phyloP scores from a whole-genome alignment of 164 flowering plant species.

The Cinnamomum micranthum region DNA sequence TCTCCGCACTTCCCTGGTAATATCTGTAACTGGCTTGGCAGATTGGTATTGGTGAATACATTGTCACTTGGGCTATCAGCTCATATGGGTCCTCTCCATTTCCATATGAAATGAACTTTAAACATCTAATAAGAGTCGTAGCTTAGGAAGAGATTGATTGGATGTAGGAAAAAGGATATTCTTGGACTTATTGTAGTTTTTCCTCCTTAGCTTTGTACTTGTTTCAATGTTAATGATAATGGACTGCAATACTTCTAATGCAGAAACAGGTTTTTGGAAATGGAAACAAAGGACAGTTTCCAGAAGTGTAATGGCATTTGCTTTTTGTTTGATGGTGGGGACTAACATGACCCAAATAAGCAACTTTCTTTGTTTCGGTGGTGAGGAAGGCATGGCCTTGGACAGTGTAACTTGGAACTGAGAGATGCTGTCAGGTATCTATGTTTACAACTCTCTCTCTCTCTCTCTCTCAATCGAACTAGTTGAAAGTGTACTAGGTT shows the following conservation, averaged over 20 bases:
- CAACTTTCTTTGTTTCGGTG: not conserved
- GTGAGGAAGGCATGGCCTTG: not conserved
- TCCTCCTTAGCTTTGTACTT: not conserved
- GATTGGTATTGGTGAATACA: conserved; percentile 3
- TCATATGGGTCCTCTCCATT: not conserved
- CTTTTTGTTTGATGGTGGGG: conserved; percentile 1
- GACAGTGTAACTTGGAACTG: not conserved
- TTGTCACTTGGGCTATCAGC: not conserved
- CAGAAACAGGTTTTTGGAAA: not conserved
- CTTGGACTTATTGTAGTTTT: not conserved
- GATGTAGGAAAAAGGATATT: not conserved
- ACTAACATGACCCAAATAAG: not conserved
- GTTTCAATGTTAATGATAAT: not conserved
- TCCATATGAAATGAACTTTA: not conserved
- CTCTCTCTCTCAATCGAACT: not conserved
- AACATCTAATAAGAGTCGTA: not conserved
- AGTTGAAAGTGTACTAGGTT: not conserved
- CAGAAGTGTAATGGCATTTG: not conserved
- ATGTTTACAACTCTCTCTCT: not conserved
- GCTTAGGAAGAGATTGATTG: not conserved
- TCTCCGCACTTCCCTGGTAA: not conserved
- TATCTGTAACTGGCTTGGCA: conserved; percentile 2
- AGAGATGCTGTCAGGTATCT: not conserved
- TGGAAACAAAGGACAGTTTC: not conserved
- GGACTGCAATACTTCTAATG: not conserved